Evolutionary conservation across 2,329 filamentous ascomycete species (phyloP), one percentile per base, ranked within the genome.

Genomic region (Ophiostoma ulmi): DNA sequence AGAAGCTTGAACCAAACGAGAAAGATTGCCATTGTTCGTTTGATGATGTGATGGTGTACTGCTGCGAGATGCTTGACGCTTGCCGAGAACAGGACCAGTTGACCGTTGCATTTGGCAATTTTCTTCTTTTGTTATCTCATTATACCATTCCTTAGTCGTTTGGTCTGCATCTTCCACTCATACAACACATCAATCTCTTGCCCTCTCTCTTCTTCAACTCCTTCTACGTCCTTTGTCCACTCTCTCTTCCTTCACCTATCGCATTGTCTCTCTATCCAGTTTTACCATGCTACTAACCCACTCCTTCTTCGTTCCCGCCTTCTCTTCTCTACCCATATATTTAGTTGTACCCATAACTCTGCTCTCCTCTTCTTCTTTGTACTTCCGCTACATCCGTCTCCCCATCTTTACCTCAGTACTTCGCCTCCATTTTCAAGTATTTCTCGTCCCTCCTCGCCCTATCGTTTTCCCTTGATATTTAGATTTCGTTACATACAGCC

Each of bases 11-110:
- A 5, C 26, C 22, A 35, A 63, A 26, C 22, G 20, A 13, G 26
- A 20, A 63, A 63, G 58, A 63, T 36, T 26, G 13, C 11, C 58
- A 7, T 63, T 63, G 58, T 35, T 35, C 26, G 58, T 63, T 26
- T 63, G 58, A 63, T 35, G n/a, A 26, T 63, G 26, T 35, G 26
- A 63, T 63, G 58, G 58, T 63, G 58, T 63, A 26, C 26, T 63
- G 58, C 52, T 20, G 8, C 58, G 26, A 26, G 26, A 31, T 61
- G 22, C 26, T 31, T 35, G 26, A 61, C 22, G 55, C 41, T 44
- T 31, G 31, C 31, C 31, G 44, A 17, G 44, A 20, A 20, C 14
- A 7, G 61, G 26, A 63, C 5, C 20, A 10, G n/a, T 14, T 35
- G 55, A 14, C 58, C 26, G 58, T 63, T 63, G 13, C 58, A 17